Percentiles rank a stretch among this genome's conserved stretches.
Evolutionary conservation across 2,329 filamentous ascomycete genomes (phyloP).

Genomic region (Fusarium xylarioides): DNA sequence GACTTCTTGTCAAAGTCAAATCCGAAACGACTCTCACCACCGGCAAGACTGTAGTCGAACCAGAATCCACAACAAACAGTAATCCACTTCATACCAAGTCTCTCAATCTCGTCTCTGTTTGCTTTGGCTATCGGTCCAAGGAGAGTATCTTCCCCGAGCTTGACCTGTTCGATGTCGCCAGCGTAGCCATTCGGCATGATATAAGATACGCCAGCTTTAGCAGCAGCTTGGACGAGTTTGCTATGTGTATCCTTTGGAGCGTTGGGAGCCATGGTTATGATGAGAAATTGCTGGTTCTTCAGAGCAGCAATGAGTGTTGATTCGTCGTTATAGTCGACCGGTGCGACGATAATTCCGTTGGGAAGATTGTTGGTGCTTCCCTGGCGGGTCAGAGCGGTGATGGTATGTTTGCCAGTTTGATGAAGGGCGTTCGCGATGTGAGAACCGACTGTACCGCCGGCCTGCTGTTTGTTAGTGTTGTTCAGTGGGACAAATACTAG

Average conservation of each 20-base stretch:
- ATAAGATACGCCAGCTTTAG: constrained; percentile 59
- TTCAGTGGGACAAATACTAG: fast-evolving
- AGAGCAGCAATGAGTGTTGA: constrained; percentile 58
- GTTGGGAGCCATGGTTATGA: constrained; percentile 57
- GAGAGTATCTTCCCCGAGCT: constrained; percentile 43
- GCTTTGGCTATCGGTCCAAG: constrained; percentile 36
- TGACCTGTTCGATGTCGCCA: constrained; percentile 43
- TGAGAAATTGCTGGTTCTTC: constrained; percentile 61
- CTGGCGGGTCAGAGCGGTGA: constrained; percentile 62
- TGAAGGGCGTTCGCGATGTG: constrained; percentile 55
- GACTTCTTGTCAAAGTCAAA: constrained; percentile 56
- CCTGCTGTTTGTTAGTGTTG: background rate
- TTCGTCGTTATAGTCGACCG: constrained; percentile 56
- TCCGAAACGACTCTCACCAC: constrained; percentile 51
- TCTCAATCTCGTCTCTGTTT: constrained; percentile 50
- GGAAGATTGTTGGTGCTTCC: constrained; percentile 55
- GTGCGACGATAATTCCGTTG: constrained; percentile 51
- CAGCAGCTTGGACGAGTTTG: constrained; percentile 59
- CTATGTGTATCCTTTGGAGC: constrained; percentile 54
- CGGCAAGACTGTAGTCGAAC: constrained; percentile 61
- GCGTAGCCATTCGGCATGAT: constrained; percentile 61
- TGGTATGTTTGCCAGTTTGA: constrained; percentile 57
- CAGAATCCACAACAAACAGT: constrained; percentile 63
- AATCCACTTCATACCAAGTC: constrained; percentile 54
- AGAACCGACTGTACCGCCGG: constrained; percentile 14